Percentiles rank a stretch among this genome's conserved stretches.
phyloP scores from a whole-genome alignment of 345 rosid species.

The Linum trigynum region DNA sequence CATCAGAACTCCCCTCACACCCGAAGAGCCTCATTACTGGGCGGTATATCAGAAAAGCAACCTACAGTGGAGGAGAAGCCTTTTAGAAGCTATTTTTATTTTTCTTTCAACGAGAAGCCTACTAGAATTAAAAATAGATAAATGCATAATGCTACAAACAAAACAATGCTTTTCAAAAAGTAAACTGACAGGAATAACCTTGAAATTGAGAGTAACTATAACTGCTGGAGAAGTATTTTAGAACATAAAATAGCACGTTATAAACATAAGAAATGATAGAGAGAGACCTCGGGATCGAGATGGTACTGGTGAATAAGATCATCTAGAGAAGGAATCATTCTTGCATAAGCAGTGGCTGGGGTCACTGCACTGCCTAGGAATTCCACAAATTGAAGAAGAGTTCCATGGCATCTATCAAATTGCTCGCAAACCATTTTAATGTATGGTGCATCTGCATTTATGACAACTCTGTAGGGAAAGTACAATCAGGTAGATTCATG shows the following conservation, averaged over 20 bases:
- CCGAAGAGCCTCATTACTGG: conserved; percentile 96
- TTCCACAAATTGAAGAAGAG: conserved; percentile 97
- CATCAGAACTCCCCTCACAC: conserved; percentile 52
- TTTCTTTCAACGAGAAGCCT: conserved; percentile 6
- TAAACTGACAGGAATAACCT: neutral
- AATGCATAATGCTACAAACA: neutral
- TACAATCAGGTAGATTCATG: neutral
- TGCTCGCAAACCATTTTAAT: conserved; percentile 99
- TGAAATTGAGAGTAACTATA: neutral
- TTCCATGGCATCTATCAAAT: conserved; percentile 96
- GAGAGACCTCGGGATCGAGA: conserved; percentile 87
- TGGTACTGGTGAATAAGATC: conserved; percentile 85
- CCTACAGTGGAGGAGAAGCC: conserved; percentile 31
- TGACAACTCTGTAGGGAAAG: conserved; percentile 65
- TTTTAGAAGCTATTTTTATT: no score
- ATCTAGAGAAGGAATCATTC: conserved; percentile 71
- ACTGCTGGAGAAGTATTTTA: neutral
- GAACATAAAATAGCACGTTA: neutral
- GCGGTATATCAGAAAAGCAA: conserved; percentile 89
- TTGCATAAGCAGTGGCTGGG: conserved; percentile 69
- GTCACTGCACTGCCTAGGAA: conserved; percentile 77
- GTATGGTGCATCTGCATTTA: conserved; percentile 87
- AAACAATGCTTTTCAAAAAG: neutral
- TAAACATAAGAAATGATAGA: conserved; percentile 19
- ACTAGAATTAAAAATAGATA: neutral